phyloP scores from a whole-genome alignment of 768 basidiomycete species.

The Suillus placidus region DNA sequence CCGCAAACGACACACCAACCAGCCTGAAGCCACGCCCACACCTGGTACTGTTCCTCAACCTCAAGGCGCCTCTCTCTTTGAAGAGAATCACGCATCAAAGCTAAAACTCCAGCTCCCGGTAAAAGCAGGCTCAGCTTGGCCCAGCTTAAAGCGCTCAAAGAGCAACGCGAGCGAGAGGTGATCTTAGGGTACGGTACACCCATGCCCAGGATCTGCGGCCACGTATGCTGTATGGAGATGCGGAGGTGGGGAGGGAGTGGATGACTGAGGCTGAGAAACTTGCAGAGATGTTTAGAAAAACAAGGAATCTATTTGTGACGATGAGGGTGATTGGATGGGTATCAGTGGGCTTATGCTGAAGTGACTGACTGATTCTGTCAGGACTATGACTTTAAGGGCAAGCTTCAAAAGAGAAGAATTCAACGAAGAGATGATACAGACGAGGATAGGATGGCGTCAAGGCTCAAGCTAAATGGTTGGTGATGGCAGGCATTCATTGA shows the following conservation, averaged over 20 bases:
- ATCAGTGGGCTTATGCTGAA: neutral
- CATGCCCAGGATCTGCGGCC: constrained; percentile 67
- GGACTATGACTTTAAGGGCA: constrained; percentile 66
- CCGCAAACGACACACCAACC: constrained; percentile 47
- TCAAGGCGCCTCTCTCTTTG: constrained; percentile 59
- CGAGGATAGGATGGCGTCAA: constrained; percentile 72
- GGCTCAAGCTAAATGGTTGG: constrained; percentile 75
- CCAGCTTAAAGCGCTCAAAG: constrained; percentile 65
- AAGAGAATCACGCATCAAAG: constrained; percentile 47
- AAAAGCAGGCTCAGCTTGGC: constrained; percentile 54
- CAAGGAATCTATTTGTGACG: constrained; percentile 78
- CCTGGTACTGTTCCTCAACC: constrained; percentile 22
- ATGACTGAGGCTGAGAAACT: constrained; percentile 82
- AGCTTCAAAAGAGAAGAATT: constrained; percentile 57
- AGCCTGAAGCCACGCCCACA: constrained; percentile 21
- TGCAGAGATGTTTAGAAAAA: constrained; percentile 88
- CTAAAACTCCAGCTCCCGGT: constrained; percentile 40
- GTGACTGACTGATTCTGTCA: constrained; percentile 19
- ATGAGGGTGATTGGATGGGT: constrained; percentile 61
- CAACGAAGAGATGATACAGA: constrained; percentile 54
- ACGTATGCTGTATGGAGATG: constrained; percentile 46
- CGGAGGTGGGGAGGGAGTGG: constrained; percentile 70
- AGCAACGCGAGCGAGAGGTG: constrained; percentile 66
- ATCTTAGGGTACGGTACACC: constrained; percentile 49
- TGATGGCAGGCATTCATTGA: neutral